Percentiles rank a stretch among this genome's conserved stretches.
These are phyloP conservation scores for Myriosclerotinia scirpicola DNA, from an alignment of 2,329 filamentous ascomycete species.

Conservation along the genomic window DNA sequence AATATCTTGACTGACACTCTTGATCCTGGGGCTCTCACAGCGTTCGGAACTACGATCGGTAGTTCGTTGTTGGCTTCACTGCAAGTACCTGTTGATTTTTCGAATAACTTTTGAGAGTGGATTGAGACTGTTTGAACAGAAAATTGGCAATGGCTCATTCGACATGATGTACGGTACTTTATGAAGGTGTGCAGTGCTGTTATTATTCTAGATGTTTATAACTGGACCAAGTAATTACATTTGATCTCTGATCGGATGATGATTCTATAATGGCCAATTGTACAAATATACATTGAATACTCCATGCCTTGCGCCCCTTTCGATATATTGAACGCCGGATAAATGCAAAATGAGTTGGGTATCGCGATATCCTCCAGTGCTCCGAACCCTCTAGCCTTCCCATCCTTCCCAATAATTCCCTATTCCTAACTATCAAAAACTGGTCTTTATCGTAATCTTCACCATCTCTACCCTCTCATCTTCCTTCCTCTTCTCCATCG, in stretches of 20 bases:
- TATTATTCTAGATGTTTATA: neutral
- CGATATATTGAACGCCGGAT: constrained; percentile 7
- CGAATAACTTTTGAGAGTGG: neutral
- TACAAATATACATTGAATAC: neutral
- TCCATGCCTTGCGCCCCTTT: neutral
- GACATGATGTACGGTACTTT: too few relatives aligned
- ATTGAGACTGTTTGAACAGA: too few relatives aligned
- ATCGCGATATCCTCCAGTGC: constrained; percentile 16
- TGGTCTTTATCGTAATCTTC: neutral
- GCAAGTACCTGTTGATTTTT: neutral
- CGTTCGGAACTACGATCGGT: neutral
- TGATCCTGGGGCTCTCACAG: neutral
- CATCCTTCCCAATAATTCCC: neutral
- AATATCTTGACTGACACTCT: constrained; percentile 7
- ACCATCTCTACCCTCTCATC: neutral
- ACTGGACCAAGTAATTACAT: neutral
- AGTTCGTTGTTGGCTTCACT: constrained; percentile 13
- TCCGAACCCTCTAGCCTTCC: neutral
- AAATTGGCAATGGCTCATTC: too few relatives aligned
- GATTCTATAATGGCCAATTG: neutral
- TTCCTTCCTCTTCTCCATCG: neutral
- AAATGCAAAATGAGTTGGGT: constrained; percentile 22
- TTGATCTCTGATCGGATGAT: neutral
- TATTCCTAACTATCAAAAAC: neutral
- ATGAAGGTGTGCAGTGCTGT: neutral